Base-by-base conservation (phyloP, 1,284 basidiomycete species). In the Phenoliferia sp. region DNA sequence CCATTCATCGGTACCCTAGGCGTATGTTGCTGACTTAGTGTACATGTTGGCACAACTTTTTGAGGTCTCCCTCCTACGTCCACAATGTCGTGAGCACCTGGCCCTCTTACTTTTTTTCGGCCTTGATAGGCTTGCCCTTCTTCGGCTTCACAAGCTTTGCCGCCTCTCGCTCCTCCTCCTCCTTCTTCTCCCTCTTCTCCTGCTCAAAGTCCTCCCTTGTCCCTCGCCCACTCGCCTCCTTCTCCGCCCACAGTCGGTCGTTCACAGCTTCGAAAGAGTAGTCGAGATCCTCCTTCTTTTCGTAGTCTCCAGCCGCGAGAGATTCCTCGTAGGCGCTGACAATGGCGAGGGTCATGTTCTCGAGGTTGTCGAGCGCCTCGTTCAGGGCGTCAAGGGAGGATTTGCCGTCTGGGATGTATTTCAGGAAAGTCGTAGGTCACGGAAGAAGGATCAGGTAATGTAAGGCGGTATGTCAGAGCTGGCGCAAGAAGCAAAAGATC, bases 281-380 rank as follows among this genome's bases (percentile, higher is more conserved):
- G 29, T 58, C 54, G 16, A 63, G 58, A 44, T 73, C 73, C 52
- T 73, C 74, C 48, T 63, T 62, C 15, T 56, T 56, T 28, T 66
- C 73, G 60, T 72, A 77, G 61, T 75, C 71, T 22, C 71, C 74
- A 0, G 31, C 33, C 3, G 61, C 66, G n/a, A 76, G 62, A 4
- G 73, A 64, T 2, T 63, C 70, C 34, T 68, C 56, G 71, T 76
- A 77, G 57, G 69, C 57, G 10, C 68, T 65, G n/a, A 66, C 64
- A 33, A 77, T 69, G 19, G 64, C 61, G 19, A 62, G 60, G 31
- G 74, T 68, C 59, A 76, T 61, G 33, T 60, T 56, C 52, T 76
- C 76, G 59, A 76, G 60, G 59, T 75, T 71, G 67, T 71, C 65
- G 17, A 76, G 65, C 35, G 76, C 76, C 31, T 66, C 59, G 35